Percentiles rank a stretch among this genome's conserved stretches.
phyloP scores from a whole-genome alignment of 2,329 filamentous ascomycete genomes.

The Acarospora socialis region DNA sequence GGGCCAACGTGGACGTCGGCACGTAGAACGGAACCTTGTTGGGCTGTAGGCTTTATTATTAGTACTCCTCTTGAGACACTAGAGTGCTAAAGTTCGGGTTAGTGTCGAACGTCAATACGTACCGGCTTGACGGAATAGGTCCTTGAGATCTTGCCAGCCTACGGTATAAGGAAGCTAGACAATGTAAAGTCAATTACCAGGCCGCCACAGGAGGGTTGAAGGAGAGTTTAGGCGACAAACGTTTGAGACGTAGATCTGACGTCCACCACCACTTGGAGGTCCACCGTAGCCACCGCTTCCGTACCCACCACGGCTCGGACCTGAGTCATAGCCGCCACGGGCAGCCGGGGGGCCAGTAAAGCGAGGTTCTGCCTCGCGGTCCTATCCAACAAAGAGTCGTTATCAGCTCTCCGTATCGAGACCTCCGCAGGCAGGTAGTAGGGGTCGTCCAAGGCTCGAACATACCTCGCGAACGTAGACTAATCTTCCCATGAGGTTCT shows the following conservation, averaged over 20 bases:
- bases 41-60: conserved; percentile 24
- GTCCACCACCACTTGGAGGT: conserved; percentile 46
- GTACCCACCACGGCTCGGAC: conserved; percentile 46
- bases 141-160: conserved; percentile 98
- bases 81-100: conserved; percentile 8
- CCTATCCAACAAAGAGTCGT: conserved; percentile 39
- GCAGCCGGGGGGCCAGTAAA: conserved; percentile 64
- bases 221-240: conserved; percentile 50
- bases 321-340: conserved; percentile 19
- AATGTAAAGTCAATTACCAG: conserved; percentile 25
- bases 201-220: conserved; percentile 13
- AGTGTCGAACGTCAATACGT: conserved; percentile 28
- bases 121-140: conserved; percentile 97
- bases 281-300: conserved; percentile 40
- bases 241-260: conserved; percentile 96
- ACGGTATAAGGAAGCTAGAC: conserved; percentile 85
- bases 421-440: too few species aligned
- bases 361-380: conserved; percentile 93
- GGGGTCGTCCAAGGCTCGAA: not conserved
- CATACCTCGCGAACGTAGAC: conserved; percentile 94
- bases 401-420: not conserved
- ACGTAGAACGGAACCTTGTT: conserved; percentile 67
- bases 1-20: conserved; percentile 88
- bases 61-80: conserved; percentile 15
- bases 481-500: conserved; percentile 94